These are phyloP conservation scores for Botrytis porri DNA, from an alignment of 2,329 filamentous ascomycete genomes.

Conservation along the genomic window DNA sequence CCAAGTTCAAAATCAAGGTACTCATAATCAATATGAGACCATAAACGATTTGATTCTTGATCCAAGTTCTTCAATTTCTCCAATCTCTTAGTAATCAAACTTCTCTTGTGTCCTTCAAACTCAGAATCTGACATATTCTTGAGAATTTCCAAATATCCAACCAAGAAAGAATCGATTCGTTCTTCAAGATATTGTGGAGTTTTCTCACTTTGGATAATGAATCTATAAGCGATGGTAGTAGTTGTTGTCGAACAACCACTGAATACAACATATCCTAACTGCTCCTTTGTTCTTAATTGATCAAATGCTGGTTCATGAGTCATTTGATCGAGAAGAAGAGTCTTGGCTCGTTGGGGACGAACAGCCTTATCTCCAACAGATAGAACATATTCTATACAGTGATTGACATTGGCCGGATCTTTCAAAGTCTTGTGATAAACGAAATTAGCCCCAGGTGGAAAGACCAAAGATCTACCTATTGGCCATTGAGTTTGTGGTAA, in stretches of 20 bases:
- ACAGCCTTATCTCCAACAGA: constrained; percentile 68
- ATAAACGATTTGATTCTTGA: constrained; percentile 79
- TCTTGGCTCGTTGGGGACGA: constrained; percentile 67
- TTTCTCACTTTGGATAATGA: constrained; percentile 92
- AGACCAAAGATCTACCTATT: constrained; percentile 70
- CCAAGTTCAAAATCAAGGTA: constrained; percentile 87
- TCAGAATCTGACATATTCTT: constrained; percentile 75
- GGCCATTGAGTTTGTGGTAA: constrained; percentile 79
- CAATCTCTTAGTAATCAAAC: constrained; percentile 78
- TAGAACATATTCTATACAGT: constrained; percentile 77
- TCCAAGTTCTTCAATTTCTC: constrained; percentile 92
- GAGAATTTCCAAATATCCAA: constrained; percentile 62
- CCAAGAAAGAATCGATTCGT: constrained; percentile 82
- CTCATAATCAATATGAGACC: constrained; percentile 80
- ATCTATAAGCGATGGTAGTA: constrained; percentile 81
- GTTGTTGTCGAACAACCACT: constrained; percentile 68
- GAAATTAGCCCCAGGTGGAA: constrained; percentile 78
- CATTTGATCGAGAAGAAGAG: constrained; percentile 82
- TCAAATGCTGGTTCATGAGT: constrained; percentile 92
- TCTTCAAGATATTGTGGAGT: constrained; percentile 79
- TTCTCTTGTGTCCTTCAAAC: constrained; percentile 89
- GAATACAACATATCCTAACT: constrained; percentile 95
- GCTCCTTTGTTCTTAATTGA: constrained; percentile 92
- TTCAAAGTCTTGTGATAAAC: constrained; percentile 77
- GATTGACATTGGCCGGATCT: constrained; percentile 86